Conservation (phyloP, 176 grass and related monocot genomes). For the Saccharum officinarum region DNA sequence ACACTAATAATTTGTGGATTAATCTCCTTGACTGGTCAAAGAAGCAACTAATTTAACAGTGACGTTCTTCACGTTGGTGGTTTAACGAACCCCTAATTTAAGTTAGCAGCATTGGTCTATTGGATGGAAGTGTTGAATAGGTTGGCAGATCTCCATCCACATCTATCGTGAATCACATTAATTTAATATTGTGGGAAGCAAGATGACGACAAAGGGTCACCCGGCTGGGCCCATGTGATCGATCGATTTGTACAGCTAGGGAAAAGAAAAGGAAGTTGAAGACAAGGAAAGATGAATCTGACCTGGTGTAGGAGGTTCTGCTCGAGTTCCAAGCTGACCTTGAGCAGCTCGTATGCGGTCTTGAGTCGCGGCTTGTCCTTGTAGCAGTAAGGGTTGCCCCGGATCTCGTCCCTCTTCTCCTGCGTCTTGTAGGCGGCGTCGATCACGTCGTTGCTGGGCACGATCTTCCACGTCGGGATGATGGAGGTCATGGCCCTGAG, state of each 20-base stretch:
- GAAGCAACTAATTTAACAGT: not conserved
- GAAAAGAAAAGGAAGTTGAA: no score
- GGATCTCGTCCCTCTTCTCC: constrained; percentile 63
- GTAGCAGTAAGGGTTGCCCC: constrained; percentile 52
- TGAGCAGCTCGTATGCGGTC: constrained; percentile 52
- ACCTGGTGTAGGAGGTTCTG: constrained; percentile 28
- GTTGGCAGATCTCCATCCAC: no score
- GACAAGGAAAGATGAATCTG: not conserved
- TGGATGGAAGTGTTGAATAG: no score
- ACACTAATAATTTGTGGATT: not conserved
- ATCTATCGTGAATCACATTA: no score
- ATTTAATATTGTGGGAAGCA: no score
- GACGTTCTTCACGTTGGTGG: no score
- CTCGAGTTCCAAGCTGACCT: constrained; percentile 51
- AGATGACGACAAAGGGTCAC: no score
- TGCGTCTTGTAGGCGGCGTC: no score
- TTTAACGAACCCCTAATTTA: no score
- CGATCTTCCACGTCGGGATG: constrained; percentile 73
- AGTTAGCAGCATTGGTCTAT: no score
- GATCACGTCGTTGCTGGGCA: constrained; percentile 70
- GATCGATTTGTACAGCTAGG: no score
- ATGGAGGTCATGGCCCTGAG: constrained; percentile 43
- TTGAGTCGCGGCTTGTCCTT: constrained; percentile 58
- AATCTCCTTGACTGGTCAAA: not conserved
- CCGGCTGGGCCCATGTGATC: no score